Evolutionary conservation across 805 yeast species (phyloP), one percentile per base, ranked within the genome.

Genomic region (Suhomyces kilbournensis): DNA sequence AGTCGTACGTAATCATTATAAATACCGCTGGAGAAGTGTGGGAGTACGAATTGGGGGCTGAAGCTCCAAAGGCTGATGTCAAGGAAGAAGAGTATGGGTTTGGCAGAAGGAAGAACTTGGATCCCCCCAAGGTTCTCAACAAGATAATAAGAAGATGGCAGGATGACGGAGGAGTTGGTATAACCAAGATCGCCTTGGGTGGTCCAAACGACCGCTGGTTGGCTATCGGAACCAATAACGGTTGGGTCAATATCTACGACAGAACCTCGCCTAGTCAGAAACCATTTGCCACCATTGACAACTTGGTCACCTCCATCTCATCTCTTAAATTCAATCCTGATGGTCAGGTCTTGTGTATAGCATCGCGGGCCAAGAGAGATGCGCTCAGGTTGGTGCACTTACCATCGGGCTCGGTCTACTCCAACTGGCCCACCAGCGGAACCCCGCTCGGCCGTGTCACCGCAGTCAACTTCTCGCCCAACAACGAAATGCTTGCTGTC

Each of bases 381-480:
- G 89, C 97, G 3, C 75, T 94, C 55, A 81, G 92, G 62, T 67
- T 94, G 57, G 92, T 90, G 10, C 98, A 94, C 66, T 70, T 93
- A 52, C 97, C 97, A 20, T 80, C 88, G 23, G 90, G 93, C 57
- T 81, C 89, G 17, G 96, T 90, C 6, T 94, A 85, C 71, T 78
- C 85, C 47, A 94, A 94, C 74, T 94, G 99, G 99, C 99, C 99
- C 15, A 94, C 98, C 1, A 85, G 93, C 49, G 91, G 91, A 5
- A 93, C 99, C 0, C 98, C 99, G 9, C 78, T 94, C 59, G 99
- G 99, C n/a, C 84, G 86, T 59, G 97, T 94, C 32, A 89, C 97
- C 0, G 70, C 85, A 15, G 86, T 84, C 2, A 81, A 83, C 14
- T 93, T 93, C 69, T 84, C 96, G 43, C 90, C 94, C 25, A 82